Evolutionary conservation across 2,329 filamentous ascomycete genomes (phyloP), one percentile per base, ranked within the genome.

Genomic region (Metarhizium brunneum): DNA sequence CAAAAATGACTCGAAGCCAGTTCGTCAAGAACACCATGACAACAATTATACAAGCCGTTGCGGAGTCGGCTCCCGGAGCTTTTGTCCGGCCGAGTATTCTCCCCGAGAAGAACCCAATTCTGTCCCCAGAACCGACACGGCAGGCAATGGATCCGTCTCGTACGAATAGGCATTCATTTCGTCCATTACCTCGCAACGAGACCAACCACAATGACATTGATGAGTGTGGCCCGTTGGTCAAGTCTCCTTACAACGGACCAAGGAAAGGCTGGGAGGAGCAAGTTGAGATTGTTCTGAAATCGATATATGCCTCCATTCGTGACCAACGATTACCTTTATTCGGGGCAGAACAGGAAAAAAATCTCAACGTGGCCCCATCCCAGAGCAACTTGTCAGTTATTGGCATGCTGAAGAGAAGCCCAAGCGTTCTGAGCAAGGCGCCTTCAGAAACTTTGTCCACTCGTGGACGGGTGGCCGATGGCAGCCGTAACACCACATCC

Each of bases 21-120:
- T 99, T 97, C 66, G 83, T 99, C 67, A 95, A 95, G 71, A 99
- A 99, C 67, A 96, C 94, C 4, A 86, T 97, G 78, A 87, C 88
- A 0, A 96, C 92, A 0, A 88, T 99, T 59, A 84, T 83, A 57
- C 85, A 90, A 51, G 85, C 89, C 13, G 80, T 91, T 10, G 76
- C 80, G 43, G 90, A 95, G 62, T 83, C 85, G n/a, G 82, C 78
- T 1, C 83, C 88, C 1, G 81, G 85, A 58, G 80, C 79, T 1
- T 87, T 87, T 59, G 80, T 86, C 38, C 76, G 81, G 3, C 73
- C 81, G 4, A 80, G 77, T 57, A 76, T 83, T 36, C 68, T 85
- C 2, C 78, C 80, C 0, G 75, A 75, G 14, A 77, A 63, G 61
- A 65, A 64, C 42, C 58, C 64, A 0, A 64, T 65, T 25, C 61